Conservation (phyloP, 2,329 filamentous ascomycete species). For the Graphium sp. region DNA sequence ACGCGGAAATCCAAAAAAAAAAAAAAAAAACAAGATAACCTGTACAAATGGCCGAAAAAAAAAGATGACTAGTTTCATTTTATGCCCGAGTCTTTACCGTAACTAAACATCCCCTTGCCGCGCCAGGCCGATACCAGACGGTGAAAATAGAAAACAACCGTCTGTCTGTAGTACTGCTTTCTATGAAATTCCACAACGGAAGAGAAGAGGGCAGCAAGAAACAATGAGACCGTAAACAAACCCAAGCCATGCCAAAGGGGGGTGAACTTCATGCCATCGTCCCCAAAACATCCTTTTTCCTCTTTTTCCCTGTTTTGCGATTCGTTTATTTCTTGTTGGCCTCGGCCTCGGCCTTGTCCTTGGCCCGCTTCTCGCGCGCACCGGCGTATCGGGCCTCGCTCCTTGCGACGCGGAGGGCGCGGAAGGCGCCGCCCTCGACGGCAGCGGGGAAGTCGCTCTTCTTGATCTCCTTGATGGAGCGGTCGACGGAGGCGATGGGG, state of each 20-base stretch:
- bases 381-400: slow-evolving; percentile 69
- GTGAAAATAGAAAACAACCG: too few relatives aligned
- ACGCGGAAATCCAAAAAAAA: too few relatives aligned
- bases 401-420: slow-evolving; percentile 68
- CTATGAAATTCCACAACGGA: too few relatives aligned
- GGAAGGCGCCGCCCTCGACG: slow-evolving; percentile 71
- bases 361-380: slow-evolving; percentile 81
- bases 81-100: too few relatives aligned
- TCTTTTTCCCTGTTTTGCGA: slow-evolving; percentile 6
- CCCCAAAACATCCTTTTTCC: slow-evolving; percentile 5
- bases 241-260: not conserved
- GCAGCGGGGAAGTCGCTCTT: slow-evolving; percentile 65
- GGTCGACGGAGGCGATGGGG: slow-evolving; percentile 53
- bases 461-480: slow-evolving; percentile 57
- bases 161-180: too few relatives aligned
- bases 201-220: not conserved
- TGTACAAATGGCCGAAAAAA: too few relatives aligned
- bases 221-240: slow-evolving; percentile 2
- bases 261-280: slow-evolving; percentile 1
- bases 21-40: too few relatives aligned
- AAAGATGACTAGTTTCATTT: too few relatives aligned
- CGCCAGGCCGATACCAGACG: too few relatives aligned
- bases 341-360: slow-evolving; percentile 74
- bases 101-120: too few relatives aligned
- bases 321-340: slow-evolving; percentile 65